Conservation (phyloP, 2,329 filamentous ascomycete genomes). For the Cordyceps tenuipes region DNA sequence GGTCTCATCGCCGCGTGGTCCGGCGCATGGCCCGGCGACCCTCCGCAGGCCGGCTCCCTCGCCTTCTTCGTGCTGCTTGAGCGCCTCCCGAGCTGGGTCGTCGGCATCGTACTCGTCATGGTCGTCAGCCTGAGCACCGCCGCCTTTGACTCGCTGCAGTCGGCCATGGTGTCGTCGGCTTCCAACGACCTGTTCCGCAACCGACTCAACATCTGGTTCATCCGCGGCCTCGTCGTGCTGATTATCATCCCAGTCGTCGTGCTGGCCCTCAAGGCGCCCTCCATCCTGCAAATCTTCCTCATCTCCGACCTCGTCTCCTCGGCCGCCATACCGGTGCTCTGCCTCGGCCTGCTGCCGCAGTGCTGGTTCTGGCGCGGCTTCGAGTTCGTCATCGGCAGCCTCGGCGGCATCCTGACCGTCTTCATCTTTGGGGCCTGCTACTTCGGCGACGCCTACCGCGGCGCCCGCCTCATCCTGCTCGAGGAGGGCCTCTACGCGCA, state of each 20-base stretch:
- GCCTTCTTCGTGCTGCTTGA: constrained; percentile 70
- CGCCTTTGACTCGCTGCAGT: constrained; percentile 73
- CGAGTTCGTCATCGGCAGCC: constrained; percentile 68
- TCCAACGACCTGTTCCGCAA: constrained; percentile 83
- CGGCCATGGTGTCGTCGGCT: constrained; percentile 75
- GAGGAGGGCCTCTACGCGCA: constrained; percentile 65
- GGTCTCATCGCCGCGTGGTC: constrained; percentile 74
- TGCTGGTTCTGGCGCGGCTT: constrained; percentile 76
- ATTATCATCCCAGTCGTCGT: constrained; percentile 68
- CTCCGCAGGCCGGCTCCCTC: constrained; percentile 50
- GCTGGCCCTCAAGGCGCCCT: constrained; percentile 64
- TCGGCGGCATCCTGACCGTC: constrained; percentile 70
- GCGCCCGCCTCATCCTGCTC: constrained; percentile 61
- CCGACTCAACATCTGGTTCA: constrained; percentile 65
- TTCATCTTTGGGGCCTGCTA: constrained; percentile 77
- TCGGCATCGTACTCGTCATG: constrained; percentile 76
- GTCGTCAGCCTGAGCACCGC: constrained; percentile 67
- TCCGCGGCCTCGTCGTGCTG: constrained; percentile 60
- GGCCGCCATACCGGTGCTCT: constrained; percentile 63
- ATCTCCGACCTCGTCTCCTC: constrained; percentile 75
- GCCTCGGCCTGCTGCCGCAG: constrained; percentile 60
- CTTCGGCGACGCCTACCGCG: constrained; percentile 57
- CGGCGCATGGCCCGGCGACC: constrained; percentile 58
- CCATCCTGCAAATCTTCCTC: constrained; percentile 72
- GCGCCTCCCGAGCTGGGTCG: constrained; percentile 68